Evolutionary conservation across 306 rosid species (phyloP).

Genomic region (Spatholobus suberectus): DNA sequence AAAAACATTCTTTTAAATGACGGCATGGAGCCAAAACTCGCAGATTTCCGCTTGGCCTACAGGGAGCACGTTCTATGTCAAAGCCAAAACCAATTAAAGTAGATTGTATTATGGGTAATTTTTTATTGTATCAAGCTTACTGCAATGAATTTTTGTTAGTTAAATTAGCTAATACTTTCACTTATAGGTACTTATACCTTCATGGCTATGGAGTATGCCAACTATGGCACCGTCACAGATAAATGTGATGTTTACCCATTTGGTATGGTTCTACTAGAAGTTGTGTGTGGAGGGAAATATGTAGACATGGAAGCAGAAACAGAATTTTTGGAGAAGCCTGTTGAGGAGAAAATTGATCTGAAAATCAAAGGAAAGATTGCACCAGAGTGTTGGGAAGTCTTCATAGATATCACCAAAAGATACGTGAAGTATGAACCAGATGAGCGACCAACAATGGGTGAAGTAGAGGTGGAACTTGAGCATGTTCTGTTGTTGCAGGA

Average conservation of each 20-base stretch:
- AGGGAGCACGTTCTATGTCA: neutral
- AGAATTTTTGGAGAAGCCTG: neutral
- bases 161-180: neutral
- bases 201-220: neutral
- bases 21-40: no score
- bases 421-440: no score
- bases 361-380: no score
- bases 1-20: no score
- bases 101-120: neutral
- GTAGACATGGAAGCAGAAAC: neutral
- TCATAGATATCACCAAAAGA: no score
- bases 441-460: no score
- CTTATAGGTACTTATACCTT: neutral
- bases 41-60: no score
- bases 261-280: neutral
- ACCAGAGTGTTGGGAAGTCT: no score
- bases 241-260: neutral
- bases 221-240: neutral
- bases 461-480: no score
- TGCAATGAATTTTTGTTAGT: neutral
- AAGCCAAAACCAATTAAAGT: neutral
- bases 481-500: no score
- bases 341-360: neutral
- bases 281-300: neutral
- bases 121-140: neutral